These are phyloP conservation scores for Trapa bicornis DNA, from an alignment of 345 rosid species.

Conservation along the genomic window DNA sequence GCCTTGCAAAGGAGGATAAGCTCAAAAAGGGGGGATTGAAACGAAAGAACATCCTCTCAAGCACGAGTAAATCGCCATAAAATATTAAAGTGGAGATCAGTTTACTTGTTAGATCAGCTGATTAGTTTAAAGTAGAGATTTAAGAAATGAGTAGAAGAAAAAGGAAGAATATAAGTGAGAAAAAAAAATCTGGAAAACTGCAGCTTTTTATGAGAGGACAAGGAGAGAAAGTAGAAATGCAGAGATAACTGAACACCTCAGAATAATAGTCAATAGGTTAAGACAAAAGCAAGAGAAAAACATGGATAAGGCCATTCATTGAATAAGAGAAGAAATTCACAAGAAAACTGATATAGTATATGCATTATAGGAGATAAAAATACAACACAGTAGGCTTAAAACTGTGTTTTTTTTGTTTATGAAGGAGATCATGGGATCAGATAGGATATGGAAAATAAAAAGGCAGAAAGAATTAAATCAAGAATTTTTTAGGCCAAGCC, in stretches of 20 bases:
- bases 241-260: slow-evolving; percentile 3
- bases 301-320: neutral
- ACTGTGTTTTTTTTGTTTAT: no score
- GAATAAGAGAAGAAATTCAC: neutral
- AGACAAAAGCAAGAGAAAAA: no score
- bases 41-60: neutral
- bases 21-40: slow-evolving; percentile 1
- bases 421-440: no score
- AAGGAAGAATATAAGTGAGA: neutral
- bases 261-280: neutral
- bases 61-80: no score
- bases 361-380: neutral
- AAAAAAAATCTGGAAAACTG: slow-evolving; percentile 12
- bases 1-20: slow-evolving; percentile 7
- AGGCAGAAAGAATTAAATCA: no score
- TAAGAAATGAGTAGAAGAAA: no score
- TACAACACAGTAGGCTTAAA: neutral
- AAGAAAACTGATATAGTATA: neutral
- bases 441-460: no score
- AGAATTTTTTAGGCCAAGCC: no score
- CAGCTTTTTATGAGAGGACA: slow-evolving; percentile 1
- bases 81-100: neutral
- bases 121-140: neutral
- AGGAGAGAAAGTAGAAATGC: slow-evolving; percentile 5
- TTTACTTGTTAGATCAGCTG: neutral